Percentiles rank a stretch among this genome's conserved stretches.
phyloP scores from a whole-genome alignment of 2,329 filamentous ascomycete species.

The Microcera coccophila region DNA sequence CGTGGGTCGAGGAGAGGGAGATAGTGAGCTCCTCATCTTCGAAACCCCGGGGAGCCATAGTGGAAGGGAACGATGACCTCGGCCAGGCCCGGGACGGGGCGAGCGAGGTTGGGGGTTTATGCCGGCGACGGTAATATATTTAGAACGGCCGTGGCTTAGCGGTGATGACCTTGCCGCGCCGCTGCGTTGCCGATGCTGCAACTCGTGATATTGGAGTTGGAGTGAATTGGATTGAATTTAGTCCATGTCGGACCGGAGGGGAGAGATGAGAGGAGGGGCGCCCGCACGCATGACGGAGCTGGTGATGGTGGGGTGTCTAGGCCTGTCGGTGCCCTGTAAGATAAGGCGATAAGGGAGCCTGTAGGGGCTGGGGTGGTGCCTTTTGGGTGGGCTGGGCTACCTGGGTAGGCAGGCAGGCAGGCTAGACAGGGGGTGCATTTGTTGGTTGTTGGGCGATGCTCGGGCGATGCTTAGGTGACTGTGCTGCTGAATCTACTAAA shows the following conservation, averaged over 20 bases:
- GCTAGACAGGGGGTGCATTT: neutral
- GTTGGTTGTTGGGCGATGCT: neutral
- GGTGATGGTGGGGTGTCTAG: conserved; percentile 4
- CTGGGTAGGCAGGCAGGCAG: too few relatives aligned
- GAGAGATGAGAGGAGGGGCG: neutral
- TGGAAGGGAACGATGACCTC: conserved; percentile 7
- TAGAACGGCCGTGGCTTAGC: neutral
- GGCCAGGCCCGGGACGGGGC: neutral
- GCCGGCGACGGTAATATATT: neutral
- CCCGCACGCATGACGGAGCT: conserved; percentile 5
- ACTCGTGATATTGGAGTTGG: neutral
- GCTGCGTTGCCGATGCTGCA: neutral
- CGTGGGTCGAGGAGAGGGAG: conserved; percentile 63
- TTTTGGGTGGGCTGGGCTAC: too few relatives aligned
- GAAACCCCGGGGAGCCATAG: conserved; percentile 55
- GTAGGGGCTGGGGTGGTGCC: too few relatives aligned
- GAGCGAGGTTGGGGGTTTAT: neutral
- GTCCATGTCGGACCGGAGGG: conserved; percentile 2
- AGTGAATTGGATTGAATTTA: neutral
- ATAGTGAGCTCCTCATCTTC: conserved; percentile 83
- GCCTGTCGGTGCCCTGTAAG: too few relatives aligned
- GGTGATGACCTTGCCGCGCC: neutral
- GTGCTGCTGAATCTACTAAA: too few relatives aligned
- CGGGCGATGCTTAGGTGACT: too few relatives aligned
- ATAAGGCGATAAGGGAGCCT: too few relatives aligned